These are phyloP conservation scores for Apophysomyces elegans DNA, from an alignment of 371 early-diverging fungal species.

Conservation along the genomic window DNA sequence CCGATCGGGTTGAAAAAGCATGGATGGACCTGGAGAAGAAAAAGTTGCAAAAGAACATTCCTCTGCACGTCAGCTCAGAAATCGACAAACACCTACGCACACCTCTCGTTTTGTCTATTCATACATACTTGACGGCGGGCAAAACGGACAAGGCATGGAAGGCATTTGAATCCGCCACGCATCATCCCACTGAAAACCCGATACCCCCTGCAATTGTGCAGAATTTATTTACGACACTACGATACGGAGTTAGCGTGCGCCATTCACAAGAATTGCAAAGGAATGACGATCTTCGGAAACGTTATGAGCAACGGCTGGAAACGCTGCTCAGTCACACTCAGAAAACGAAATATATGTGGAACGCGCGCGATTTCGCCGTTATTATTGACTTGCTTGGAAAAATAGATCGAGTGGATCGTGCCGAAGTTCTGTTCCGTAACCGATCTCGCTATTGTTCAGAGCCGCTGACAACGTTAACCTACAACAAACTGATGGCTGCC, in stretches of 20 bases:
- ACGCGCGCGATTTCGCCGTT: slow-evolving; percentile 25
- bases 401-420: slow-evolving; percentile 29
- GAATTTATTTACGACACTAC: slow-evolving; percentile 25
- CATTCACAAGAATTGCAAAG: slow-evolving; percentile 15
- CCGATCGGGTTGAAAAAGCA: slow-evolving; percentile 3
- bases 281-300: slow-evolving; percentile 19
- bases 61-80: slow-evolving; percentile 26
- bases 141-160: slow-evolving; percentile 34
- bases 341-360: slow-evolving; percentile 18
- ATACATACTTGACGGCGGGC: slow-evolving; percentile 20
- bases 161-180: slow-evolving; percentile 28
- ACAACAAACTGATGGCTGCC: slow-evolving; percentile 34
- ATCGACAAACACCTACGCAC: slow-evolving; percentile 30
- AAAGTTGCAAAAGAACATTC: slow-evolving; percentile 30
- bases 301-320: slow-evolving; percentile 30
- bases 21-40: slow-evolving; percentile 15
- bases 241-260: slow-evolving; percentile 19
- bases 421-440: slow-evolving; percentile 35
- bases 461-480: slow-evolving; percentile 20
- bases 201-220: slow-evolving; percentile 17
- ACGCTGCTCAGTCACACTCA: slow-evolving; percentile 21
- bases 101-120: slow-evolving; percentile 30
- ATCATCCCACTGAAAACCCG: not conserved
- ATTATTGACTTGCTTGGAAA: slow-evolving; percentile 35
- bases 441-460: slow-evolving; percentile 25